Base-by-base conservation (phyloP, 2,329 filamentous ascomycete genomes). In the Hypoxylon sp. region DNA sequence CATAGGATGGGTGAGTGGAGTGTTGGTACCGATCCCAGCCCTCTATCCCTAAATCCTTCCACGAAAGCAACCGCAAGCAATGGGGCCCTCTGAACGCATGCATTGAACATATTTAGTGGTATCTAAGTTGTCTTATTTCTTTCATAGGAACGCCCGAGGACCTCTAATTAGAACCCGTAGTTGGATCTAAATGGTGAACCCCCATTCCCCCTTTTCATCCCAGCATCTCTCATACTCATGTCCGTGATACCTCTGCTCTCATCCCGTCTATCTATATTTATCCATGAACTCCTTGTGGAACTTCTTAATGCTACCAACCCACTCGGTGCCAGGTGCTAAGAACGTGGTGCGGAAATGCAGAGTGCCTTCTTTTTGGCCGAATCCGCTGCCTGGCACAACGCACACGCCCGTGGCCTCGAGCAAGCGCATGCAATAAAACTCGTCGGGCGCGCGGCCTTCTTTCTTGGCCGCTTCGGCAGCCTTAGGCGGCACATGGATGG, bases 311-410 rank as follows among this genome's bases (percentile, higher is more conserved):
- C 90, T 87, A 52, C 90, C 89, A 5, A 96, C 90, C 96, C 96
- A 99, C 74, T 97, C 94, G 1, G 95, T 98, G 12, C 96, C 96
- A 0, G 96, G 96, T 0, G 96, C 95, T 41, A 99, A 83, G 85
- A 99, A 99, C 0, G 96, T 99, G 3, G 96, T 99, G 68, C 96
- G 86, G 86, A 99, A 97, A 83, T 99, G 96, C 75, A 96, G 84
- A 0, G 92, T 96, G 74, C 90, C 91, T 75, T 96, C 91, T 81
- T 91, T 94, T 84, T 99, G 96, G 5, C 96, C 96, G 77, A 99
- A 99, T 0, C 96, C 96, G 61, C 89, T 91, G 46, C 96, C 96
- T 0, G 96, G 91, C 2, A 99, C 94, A 57, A 97, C 91, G 75
- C 96, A 99, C 62, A 99, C 91, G 65, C 96, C 96, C 0, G 96